These are phyloP conservation scores for Mycena leptocephala DNA, from an alignment of 768 basidiomycete genomes.

Conservation along the genomic window DNA sequence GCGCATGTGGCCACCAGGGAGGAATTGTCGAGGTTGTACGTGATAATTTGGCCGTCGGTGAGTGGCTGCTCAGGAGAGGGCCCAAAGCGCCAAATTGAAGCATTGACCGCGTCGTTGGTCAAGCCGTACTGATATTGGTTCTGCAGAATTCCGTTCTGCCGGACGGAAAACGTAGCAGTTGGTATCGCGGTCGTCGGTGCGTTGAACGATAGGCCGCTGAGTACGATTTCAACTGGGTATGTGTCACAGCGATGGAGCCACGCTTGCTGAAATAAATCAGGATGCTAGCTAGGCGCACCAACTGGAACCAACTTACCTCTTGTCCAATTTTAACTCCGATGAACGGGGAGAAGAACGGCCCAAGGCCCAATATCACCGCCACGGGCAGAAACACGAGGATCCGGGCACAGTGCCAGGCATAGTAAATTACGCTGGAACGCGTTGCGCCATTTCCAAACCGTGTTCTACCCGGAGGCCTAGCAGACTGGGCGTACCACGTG, in stretches of 20 bases:
- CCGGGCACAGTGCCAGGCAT: not conserved
- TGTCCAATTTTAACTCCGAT: not conserved
- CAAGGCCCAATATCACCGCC: conserved; percentile 15
- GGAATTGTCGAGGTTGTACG: conserved; percentile 4
- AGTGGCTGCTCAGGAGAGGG: not conserved
- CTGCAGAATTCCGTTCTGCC: conserved; percentile 4
- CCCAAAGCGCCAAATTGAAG: not conserved
- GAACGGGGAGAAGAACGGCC: conserved; percentile 25
- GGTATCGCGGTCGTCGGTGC: not conserved
- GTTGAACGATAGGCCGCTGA: conserved; percentile 1
- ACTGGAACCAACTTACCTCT: not conserved
- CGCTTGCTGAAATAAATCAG: not conserved
- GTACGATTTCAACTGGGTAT: not conserved
- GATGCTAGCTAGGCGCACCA: not conserved
- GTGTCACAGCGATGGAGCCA: conserved; percentile 16
- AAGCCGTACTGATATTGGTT: not conserved
- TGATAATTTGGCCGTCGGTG: not conserved
- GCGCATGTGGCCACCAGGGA: not conserved
- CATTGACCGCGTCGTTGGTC: not conserved
- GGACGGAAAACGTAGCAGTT: not conserved
- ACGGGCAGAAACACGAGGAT: not conserved
- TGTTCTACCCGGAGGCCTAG: not conserved
- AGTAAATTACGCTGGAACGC: not conserved
- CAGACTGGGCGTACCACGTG: not conserved
- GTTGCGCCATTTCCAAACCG: not conserved